Conservation (phyloP, 768 basidiomycete species). For the Termitomyces sp. region DNA sequence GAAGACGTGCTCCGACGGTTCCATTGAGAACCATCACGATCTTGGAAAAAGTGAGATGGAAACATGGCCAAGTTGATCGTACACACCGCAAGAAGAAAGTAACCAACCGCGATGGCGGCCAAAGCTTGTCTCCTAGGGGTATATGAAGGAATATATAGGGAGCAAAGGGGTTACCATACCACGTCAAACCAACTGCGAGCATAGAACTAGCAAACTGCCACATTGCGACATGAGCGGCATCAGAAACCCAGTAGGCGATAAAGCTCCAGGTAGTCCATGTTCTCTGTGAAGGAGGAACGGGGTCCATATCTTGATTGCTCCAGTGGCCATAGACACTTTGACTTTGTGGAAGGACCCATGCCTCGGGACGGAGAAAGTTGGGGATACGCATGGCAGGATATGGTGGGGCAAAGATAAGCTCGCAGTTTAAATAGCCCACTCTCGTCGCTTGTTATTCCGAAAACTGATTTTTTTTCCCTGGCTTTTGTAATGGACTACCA, state of each 20-base stretch:
- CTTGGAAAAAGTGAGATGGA: constrained; percentile 5
- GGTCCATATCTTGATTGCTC: constrained; percentile 79
- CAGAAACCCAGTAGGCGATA: constrained; percentile 60
- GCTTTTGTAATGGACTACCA: too few species aligned
- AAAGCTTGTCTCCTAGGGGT: constrained; percentile 59
- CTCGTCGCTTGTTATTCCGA: too few species aligned
- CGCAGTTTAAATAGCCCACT: too few species aligned
- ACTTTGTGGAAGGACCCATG: constrained; percentile 46
- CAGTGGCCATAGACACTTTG: constrained; percentile 60
- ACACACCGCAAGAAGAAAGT: constrained; percentile 61
- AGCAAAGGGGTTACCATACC: constrained; percentile 33
- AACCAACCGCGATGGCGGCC: constrained; percentile 68
- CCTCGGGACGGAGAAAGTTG: neutral
- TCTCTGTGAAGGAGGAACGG: constrained; percentile 55
- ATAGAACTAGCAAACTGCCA: constrained; percentile 74
- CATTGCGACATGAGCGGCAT: constrained; percentile 43
- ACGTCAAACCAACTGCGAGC: constrained; percentile 73
- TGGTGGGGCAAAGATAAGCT: neutral
- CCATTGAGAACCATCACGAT: constrained; percentile 77
- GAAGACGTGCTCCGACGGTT: constrained; percentile 72
- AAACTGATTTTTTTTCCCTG: too few species aligned
- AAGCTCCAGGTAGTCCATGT: constrained; percentile 74
- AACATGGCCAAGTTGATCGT: neutral
- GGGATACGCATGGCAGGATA: neutral
- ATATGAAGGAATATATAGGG: neutral